Conservation (phyloP, 495 filamentous ascomycete species). For the Trichoderma virens region DNA sequence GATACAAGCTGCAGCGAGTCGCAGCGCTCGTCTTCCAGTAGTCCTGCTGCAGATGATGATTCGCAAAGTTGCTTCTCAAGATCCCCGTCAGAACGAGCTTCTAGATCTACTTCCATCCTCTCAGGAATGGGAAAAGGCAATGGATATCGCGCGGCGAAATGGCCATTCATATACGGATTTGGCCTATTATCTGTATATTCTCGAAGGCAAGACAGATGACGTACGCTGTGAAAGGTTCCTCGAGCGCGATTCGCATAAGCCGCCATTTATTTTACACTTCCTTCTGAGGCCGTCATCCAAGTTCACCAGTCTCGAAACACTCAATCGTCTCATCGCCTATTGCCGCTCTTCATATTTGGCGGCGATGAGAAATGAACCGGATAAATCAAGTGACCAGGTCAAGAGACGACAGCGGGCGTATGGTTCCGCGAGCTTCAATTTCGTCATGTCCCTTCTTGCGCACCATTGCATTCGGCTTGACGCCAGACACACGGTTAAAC, state of each 20-base stretch:
- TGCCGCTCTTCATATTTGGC: background rate
- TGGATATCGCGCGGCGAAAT: background rate
- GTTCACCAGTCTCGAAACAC: background rate
- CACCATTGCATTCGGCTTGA: constrained; percentile 4
- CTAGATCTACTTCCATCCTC: background rate
- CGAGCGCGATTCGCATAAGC: background rate
- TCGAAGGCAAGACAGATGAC: constrained; percentile 5
- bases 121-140: background rate
- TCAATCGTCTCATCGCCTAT: constrained; percentile 1
- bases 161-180: constrained; percentile 1
- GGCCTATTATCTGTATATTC: background rate
- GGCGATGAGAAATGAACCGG: background rate
- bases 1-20: background rate
- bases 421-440: background rate
- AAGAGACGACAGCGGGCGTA: background rate
- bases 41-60: constrained; percentile 4
- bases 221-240: constrained; percentile 5
- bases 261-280: background rate
- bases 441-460: background rate
- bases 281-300: background rate
- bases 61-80: background rate
- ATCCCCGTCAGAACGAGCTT: background rate
- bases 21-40: background rate
- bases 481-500: background rate
- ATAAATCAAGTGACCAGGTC: background rate